Base-by-base conservation (phyloP, 2,329 filamentous ascomycete genomes). In the Botrytis sinoallii region DNA sequence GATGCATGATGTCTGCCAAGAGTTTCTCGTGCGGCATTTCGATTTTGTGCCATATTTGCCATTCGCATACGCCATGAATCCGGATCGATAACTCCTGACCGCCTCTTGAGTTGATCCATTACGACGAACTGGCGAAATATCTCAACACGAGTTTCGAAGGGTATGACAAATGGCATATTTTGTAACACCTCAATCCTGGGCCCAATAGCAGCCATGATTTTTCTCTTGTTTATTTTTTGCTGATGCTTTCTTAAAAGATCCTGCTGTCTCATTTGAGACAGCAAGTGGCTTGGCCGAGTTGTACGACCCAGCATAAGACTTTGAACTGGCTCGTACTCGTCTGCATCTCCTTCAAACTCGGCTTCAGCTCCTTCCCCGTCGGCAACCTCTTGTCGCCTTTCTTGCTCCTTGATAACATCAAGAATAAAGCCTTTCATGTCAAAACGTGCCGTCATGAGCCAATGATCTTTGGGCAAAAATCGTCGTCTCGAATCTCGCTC, bases 161-260 rank as follows among this genome's bases (percentile, higher is more conserved):
- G 96, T 63, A 99, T 96, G 77, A 95, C 93, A 81, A 98, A 99
- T 0, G 96, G 96, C 91, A 99, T 97, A 79, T 98, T 97, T 77
- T 96, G 92, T 69, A 99, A 83, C 8, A 99, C 93, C 80, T 98
- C 95, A 16, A 98, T 85, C 77, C 95, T 91, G 0, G 96, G 95
- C 0, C 92, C 93, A 75, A 97, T 90, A 22, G 92, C 88, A 66
- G 95, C 93, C 38, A 97, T 84, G 75, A 93, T 88, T 76, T 93
- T 90, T 77, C 91, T 90, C 55, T 91, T 87, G 61, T 90, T 90
- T 10, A 88, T 86, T 79, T 90, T 90, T 76, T 90, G 88, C 79
- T 93, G 90, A 76, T 90, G 88, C 57, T 86, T 85, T 76, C 88
- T 88, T 63, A 92, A 82, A 72, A 85, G 85, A 79, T 95, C 92